phyloP scores from a whole-genome alignment of 2,329 filamentous ascomycete species.

The Venturia oleaginea region DNA sequence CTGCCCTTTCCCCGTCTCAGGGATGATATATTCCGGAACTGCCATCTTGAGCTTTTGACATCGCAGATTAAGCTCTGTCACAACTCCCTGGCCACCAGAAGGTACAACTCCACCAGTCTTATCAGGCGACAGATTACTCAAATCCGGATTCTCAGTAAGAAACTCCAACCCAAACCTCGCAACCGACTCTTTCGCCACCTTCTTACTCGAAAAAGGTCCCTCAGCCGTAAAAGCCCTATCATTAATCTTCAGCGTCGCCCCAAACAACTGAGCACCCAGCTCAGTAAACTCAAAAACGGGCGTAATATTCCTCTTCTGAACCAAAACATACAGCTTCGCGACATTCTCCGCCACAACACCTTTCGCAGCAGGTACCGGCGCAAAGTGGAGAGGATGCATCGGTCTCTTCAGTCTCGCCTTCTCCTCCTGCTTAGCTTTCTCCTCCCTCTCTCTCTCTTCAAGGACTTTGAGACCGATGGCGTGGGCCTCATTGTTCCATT shows the following conservation, averaged over 20 bases:
- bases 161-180: conserved; percentile 1
- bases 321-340: background rate
- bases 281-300: background rate
- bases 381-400: background rate
- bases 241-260: background rate
- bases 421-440: background rate
- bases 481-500: background rate
- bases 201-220: conserved; percentile 4
- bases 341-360: background rate
- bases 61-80: background rate
- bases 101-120: background rate
- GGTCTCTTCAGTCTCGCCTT: background rate
- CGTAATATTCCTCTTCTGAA: background rate
- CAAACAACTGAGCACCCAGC: background rate
- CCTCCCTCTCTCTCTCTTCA: background rate
- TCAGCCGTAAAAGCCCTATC: background rate
- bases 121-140: background rate
- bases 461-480: background rate
- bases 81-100: background rate
- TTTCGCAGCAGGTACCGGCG: background rate
- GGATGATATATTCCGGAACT: background rate
- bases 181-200: conserved; percentile 9
- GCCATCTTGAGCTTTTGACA: background rate
- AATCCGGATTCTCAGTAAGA: background rate
- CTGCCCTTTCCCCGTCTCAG: background rate